Evolutionary conservation across 805 yeast genomes (phyloP), one percentile per base, ranked within the genome.

Genomic region (Yamadazyma takamatsuzukensis): DNA sequence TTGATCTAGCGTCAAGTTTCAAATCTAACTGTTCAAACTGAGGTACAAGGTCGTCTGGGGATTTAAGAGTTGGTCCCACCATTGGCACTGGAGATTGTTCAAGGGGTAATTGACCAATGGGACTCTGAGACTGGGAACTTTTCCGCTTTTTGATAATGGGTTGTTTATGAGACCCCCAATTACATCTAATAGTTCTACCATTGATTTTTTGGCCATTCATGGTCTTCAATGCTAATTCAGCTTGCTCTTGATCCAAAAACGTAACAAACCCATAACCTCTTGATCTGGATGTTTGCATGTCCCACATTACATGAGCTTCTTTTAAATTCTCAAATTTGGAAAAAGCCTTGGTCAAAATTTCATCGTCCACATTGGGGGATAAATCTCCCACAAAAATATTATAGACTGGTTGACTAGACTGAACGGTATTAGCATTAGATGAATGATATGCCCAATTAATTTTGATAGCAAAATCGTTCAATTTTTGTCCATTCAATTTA

Each of bases 291-390:
- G 93, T 82, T 55, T 84, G 89, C 94, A 86, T 85, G 55, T 88
- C 96, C 96, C 96, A 87, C 96, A 87, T 88, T 19, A 87, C 96
- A 47, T 87, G 88, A 9, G 95, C 96, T 55, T 84, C 93, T 29
- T 76, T 63, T 48, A 83, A 64, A 1, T 87, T 72, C 12, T 68
- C 64, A 54, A 74, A 83, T 35, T 66, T 63, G 4, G 64, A 45
- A 51, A 87, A 87, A 9, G 82, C 68, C 27, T 56, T 60, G 32
- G 67, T 67, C 41, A 87, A 69, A 12, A 75, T 53, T 44, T 83
- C 94, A 58, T 88, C 96, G 51, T 83, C 80, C 22, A 88, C 80
- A 48, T 88, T 95, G 6, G 82, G 70, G 24, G 86, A 77, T 45
- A 87, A 70, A 54, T 88, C 96, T 37, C 96, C 96, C 19, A 88